Conservation (phyloP, 1,284 basidiomycete genomes). For the Termitomyces sp. region DNA sequence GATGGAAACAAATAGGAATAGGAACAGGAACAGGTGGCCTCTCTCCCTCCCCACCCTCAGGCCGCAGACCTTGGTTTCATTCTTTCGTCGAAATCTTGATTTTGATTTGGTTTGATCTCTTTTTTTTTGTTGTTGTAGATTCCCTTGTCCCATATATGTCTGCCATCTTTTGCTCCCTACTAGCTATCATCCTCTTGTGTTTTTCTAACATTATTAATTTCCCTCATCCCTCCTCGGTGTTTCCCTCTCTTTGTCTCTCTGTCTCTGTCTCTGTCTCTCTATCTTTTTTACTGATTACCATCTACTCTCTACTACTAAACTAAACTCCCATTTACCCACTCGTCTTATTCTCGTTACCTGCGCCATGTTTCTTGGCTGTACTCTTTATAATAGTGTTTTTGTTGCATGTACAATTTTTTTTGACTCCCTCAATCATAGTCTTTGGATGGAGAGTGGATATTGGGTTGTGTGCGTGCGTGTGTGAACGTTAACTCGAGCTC, state of each 20-base stretch:
- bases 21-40: background rate
- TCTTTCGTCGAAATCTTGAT: background rate
- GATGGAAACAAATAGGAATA: slow-evolving; percentile 2
- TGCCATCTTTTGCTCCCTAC: background rate
- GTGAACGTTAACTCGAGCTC: background rate
- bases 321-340: background rate
- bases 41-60: background rate
- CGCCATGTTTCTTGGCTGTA: background rate
- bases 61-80: background rate
- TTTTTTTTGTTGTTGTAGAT: background rate
- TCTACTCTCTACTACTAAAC: background rate
- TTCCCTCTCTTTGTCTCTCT: background rate
- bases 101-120: too few relatives aligned
- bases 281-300: background rate
- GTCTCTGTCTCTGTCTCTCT: background rate
- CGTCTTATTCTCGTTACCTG: background rate
- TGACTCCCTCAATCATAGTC: background rate
- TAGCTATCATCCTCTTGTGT: background rate
- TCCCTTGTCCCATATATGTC: background rate
- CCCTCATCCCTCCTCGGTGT: background rate
- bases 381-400: background rate
- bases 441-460: slow-evolving; percentile 1
- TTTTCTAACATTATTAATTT: background rate
- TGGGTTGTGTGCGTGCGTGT: background rate
- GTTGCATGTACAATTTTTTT: slow-evolving; percentile 1